Evolutionary conservation across 108 stramenopile species (phyloP).

Genomic region (Nitzschia sp.): DNA sequence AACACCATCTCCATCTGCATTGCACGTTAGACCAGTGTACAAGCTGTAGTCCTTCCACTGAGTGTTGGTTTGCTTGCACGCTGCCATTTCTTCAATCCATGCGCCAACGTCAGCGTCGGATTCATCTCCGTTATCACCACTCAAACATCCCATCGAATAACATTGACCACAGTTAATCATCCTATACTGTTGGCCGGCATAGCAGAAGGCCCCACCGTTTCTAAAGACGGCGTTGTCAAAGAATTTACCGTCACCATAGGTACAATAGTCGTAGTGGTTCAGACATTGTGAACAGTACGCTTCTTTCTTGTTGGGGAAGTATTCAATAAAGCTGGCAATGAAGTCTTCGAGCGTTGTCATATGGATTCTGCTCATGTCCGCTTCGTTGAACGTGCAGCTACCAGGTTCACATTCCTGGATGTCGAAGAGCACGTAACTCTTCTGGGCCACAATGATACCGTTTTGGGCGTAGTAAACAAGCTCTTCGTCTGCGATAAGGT

Average conservation of each 20-base stretch:
- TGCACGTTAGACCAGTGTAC: constrained; percentile 62
- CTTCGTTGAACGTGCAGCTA: constrained; percentile 24
- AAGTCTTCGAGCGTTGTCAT: constrained; percentile 45
- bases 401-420: constrained; percentile 20
- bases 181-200: constrained; percentile 4
- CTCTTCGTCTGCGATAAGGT: constrained; percentile 32
- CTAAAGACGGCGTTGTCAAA: neutral
- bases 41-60: constrained; percentile 18
- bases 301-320: constrained; percentile 36
- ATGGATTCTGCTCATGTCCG: constrained; percentile 39
- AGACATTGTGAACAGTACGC: constrained; percentile 45
- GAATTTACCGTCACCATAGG: neutral
- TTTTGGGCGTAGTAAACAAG: constrained; percentile 29
- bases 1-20: constrained; percentile 59
- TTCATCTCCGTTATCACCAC: neutral
- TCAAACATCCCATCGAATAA: neutral
- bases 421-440: constrained; percentile 46
- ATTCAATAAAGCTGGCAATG: constrained; percentile 28
- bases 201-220: constrained; percentile 12
- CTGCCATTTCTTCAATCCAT: neutral
- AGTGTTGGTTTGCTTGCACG: constrained; percentile 2
- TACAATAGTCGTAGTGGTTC: constrained; percentile 9
- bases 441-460: constrained; percentile 30
- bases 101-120: neutral
- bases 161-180: constrained; percentile 8